Base-by-base conservation (phyloP, 805 yeast species). In the Yarrowia deformans region DNA sequence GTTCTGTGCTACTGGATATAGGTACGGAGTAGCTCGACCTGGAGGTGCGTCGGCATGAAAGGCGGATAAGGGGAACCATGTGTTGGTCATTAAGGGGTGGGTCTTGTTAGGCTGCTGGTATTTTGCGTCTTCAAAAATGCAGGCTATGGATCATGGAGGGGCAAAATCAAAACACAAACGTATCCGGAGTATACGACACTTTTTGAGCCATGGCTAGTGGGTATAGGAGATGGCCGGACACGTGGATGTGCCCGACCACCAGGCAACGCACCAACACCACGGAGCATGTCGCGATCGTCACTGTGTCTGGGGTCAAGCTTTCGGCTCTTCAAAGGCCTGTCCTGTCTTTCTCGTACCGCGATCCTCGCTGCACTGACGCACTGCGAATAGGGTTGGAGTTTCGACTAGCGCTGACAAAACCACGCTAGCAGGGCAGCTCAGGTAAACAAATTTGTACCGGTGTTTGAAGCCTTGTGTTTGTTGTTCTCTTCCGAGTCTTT, bases 271-370 rank as follows among this genome's bases (percentile, higher is more conserved):
- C n/a, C 18, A 37, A 6, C 18, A 16, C 19, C 18, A 43, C 23
- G 16, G 16, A n/a, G 12, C n/a, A n/a, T n/a, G 19, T 19, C 49
- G 19, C 23, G 16, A 5, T 45, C 49, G 29, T 43, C 23, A 9
- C 32, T 3, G 34, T 14, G 45, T 54, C 60, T 54, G 60, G 60
- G 60, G 60, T 54, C 60, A 54, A 54, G 60, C 60, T 54, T 54
- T 37, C 45, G 60, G 60, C 60, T 19, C 45, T 54, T 23, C 7
- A 45, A 39, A 23, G 58, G 60, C 39, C 60, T 37, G 43, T 35
- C 45, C 18, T 54, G 12, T 14, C 60, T 54, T 54, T 39, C 43
- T 52, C 18, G 29, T 37, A 12, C 58, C 35, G 43, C n/a, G 60
- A 54, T 39, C 19, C 45, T 14, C 45, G 60, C 58, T 54, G 58